Conservation (phyloP, 768 basidiomycete species). For the Astraeus odoratus region DNA sequence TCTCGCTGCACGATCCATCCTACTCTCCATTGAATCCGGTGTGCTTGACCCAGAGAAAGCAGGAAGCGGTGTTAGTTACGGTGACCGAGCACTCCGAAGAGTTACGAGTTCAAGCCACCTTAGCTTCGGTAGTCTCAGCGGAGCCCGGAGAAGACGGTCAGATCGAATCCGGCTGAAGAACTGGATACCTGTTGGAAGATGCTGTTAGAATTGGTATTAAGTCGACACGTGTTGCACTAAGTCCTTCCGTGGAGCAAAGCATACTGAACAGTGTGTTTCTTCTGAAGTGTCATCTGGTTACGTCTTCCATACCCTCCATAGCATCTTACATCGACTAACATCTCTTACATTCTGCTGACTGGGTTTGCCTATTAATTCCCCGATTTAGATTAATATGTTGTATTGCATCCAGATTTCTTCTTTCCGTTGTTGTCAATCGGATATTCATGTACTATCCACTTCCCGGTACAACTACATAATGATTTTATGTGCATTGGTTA, state of each 20-base stretch:
- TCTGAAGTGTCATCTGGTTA: too few relatives aligned
- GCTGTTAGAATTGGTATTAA: constrained; percentile 42
- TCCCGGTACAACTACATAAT: too few relatives aligned
- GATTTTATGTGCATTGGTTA: too few relatives aligned
- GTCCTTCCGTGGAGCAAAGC: not conserved
- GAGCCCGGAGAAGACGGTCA: constrained; percentile 50
- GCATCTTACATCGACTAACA: not conserved
- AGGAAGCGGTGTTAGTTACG: constrained; percentile 94
- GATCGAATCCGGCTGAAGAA: constrained; percentile 54
- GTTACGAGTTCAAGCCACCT: constrained; percentile 88
- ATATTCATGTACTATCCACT: too few relatives aligned
- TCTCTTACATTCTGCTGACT: not conserved
- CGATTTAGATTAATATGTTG: not conserved
- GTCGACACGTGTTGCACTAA: not conserved
- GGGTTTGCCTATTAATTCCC: not conserved
- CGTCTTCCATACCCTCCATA: not conserved
- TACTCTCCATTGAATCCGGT: constrained; percentile 88
- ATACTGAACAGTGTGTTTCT: constrained; percentile 13
- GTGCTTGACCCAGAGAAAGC: constrained; percentile 88
- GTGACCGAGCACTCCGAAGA: constrained; percentile 85
- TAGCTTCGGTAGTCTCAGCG: constrained; percentile 78
- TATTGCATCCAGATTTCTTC: not conserved
- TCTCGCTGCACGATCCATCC: constrained; percentile 77
- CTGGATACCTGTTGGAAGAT: constrained; percentile 58
- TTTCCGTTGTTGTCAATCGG: too few relatives aligned